Base-by-base conservation (phyloP, 2,329 filamentous ascomycete genomes). In the Lachnellula arida region DNA sequence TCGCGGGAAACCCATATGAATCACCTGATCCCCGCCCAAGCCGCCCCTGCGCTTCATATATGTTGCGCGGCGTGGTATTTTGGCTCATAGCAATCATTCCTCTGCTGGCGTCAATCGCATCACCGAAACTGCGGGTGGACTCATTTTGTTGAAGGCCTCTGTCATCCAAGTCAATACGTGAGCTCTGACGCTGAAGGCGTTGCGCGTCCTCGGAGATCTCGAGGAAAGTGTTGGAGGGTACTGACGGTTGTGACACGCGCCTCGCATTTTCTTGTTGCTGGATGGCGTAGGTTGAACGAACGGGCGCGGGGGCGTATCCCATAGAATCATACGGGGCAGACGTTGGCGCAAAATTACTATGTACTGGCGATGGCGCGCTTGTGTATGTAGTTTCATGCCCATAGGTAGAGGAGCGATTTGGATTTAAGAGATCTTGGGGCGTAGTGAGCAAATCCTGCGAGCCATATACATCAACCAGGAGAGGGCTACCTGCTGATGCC, bases 11-110 rank as follows among this genome's bases (percentile, higher is more conserved):
- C 14, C 91, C 91, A 69, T 97, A 97, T 1, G 91, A 91, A 68
- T 96, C 92, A 54, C 84, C 80, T 1, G 91, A 91, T 54, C 84
- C 86, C 61, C 91, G 81, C 56, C 82, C 81, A 55, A 76, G 76
- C 49, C 85, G 78, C 58, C 70, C 75, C 59, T 80, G 76, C 62
- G 82, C 81, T 59, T 88, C 90, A 69, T 96, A 96, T 66, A 96
- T 90, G 70, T 93, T 94, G 60, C 92, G 81, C 12, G 92, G 91
- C 1, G 91, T 96, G 66, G 91, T 96, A 68, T 97, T 91, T 75
- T 97, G 91, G 80, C 90, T 96, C 81, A 97, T 89, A 39, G 91
- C 91, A 25, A 97, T 82, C 89, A 97, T 97, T 65, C 91, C 91
- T 59, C 94, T 88, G 71, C 91, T 92, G 23, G 92, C 92, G 71